phyloP scores from a whole-genome alignment of 2,329 filamentous ascomycete species.

The Akanthomyces lecanii region DNA sequence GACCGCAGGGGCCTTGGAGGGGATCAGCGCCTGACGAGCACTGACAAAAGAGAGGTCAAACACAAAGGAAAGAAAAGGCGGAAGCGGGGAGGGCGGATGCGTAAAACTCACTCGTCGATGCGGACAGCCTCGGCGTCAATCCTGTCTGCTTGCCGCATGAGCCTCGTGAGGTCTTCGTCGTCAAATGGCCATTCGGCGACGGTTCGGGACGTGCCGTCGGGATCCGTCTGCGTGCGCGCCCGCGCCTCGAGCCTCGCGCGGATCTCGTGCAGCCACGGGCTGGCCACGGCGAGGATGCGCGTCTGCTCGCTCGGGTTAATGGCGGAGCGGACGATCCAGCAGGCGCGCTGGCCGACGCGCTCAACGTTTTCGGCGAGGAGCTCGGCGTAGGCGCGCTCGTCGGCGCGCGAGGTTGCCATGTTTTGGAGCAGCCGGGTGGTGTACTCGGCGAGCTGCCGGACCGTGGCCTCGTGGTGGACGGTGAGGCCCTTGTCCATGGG shows the following conservation, averaged over 20 bases:
- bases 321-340: conserved; percentile 2
- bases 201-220: background rate
- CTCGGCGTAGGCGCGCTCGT: conserved; percentile 9
- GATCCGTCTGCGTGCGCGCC: background rate
- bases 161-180: background rate
- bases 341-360: background rate
- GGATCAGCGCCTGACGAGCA: background rate
- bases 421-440: background rate
- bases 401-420: background rate
- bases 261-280: conserved; percentile 7
- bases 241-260: background rate
- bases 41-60: background rate
- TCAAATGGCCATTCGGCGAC: conserved; percentile 9
- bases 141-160: background rate
- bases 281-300: background rate
- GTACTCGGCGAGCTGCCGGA: conserved; percentile 9
- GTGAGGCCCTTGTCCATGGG: conserved; percentile 6
- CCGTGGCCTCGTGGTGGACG: conserved; percentile 3
- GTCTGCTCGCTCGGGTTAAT: conserved; percentile 4
- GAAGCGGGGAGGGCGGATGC: too few relatives aligned
- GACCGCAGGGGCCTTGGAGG: conserved; percentile 5
- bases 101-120: conserved; percentile 6
- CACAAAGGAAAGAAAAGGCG: too few relatives aligned
- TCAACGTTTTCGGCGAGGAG: conserved; percentile 6
- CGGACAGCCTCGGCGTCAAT: background rate